These are phyloP conservation scores for Colletotrichum euphorbiae DNA, from an alignment of 2,329 filamentous ascomycete species.

Conservation along the genomic window DNA sequence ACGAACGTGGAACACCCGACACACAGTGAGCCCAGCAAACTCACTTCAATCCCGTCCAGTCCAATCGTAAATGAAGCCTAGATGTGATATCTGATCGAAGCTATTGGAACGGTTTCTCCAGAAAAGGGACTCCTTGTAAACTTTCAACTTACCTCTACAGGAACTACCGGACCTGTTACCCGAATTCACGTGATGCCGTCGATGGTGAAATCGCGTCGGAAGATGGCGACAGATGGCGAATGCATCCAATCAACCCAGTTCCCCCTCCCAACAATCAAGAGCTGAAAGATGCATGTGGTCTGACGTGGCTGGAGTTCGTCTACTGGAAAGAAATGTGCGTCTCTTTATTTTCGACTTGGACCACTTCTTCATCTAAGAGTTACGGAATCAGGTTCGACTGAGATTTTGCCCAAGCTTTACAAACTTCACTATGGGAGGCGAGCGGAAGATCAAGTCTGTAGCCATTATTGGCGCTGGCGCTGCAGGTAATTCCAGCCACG, in stretches of 20 bases:
- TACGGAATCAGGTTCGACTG: neutral
- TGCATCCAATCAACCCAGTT: slow-evolving; percentile 28
- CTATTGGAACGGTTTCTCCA: neutral
- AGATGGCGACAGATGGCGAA: slow-evolving; percentile 39
- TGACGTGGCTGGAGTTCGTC: neutral
- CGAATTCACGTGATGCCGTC: slow-evolving; percentile 32
- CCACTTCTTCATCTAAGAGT: too few species aligned
- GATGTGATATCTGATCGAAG: neutral
- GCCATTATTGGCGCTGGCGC: slow-evolving; percentile 58
- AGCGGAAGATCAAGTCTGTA: slow-evolving; percentile 51
- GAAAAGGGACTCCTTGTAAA: neutral
- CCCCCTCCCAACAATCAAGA: neutral
- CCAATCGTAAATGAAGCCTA: neutral
- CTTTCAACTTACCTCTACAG: neutral
- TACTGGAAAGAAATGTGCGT: neutral
- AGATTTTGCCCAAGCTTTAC: neutral
- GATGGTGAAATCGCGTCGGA: slow-evolving; percentile 37
- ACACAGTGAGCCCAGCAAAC: neutral
- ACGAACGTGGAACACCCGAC: neutral
- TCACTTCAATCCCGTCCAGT: neutral
- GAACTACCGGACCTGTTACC: slow-evolving; percentile 4
- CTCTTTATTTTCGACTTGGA: neutral
- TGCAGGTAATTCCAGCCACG: slow-evolving; percentile 47
- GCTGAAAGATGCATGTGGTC: slow-evolving; percentile 29
- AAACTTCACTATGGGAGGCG: slow-evolving; percentile 29